Conservation (phyloP, 495 filamentous ascomycete genomes). For the Neurospora terricola region DNA sequence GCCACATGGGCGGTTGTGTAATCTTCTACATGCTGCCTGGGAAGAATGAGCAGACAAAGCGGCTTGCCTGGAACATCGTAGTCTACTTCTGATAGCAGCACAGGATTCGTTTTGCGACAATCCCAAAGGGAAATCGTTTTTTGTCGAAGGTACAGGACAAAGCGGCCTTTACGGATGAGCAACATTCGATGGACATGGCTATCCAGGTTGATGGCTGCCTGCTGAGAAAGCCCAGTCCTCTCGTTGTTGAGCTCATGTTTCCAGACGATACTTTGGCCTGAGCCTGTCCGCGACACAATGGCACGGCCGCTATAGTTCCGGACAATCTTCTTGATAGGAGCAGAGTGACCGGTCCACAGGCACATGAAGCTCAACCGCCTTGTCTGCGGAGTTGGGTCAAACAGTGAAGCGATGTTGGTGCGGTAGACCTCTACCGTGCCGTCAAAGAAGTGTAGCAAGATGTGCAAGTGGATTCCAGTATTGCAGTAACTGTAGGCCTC, state of each 20-base stretch:
- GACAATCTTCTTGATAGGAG: slow-evolving; percentile 71
- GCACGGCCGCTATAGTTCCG: slow-evolving; percentile 72
- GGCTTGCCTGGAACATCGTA: slow-evolving; percentile 63
- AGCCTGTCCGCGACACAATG: slow-evolving; percentile 68
- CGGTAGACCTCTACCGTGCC: slow-evolving; percentile 75
- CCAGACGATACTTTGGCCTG: slow-evolving; percentile 80
- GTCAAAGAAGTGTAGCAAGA: slow-evolving; percentile 84
- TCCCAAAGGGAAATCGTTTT: slow-evolving; percentile 76
- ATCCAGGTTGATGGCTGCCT: slow-evolving; percentile 58
- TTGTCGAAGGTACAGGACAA: slow-evolving; percentile 73
- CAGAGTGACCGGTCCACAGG: slow-evolving; percentile 78
- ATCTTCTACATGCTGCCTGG: slow-evolving; percentile 46
- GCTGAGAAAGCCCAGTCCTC: slow-evolving; percentile 47
- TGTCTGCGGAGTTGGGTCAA: slow-evolving; percentile 65
- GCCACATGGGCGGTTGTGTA: slow-evolving; percentile 57
- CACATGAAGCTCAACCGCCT: slow-evolving; percentile 48
- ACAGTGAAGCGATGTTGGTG: slow-evolving; percentile 65
- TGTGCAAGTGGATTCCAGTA: slow-evolving; percentile 50
- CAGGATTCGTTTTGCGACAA: slow-evolving; percentile 46
- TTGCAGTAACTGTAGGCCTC: slow-evolving; percentile 67
- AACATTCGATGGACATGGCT: slow-evolving; percentile 79
- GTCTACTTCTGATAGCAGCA: slow-evolving; percentile 44
- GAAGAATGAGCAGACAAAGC: slow-evolving; percentile 72
- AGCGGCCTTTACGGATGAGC: slow-evolving; percentile 62
- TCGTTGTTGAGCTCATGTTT: slow-evolving; percentile 42